Evolutionary conservation across 495 filamentous ascomycete species (phyloP).

Genomic region (Hypoxylon subgilvum): DNA sequence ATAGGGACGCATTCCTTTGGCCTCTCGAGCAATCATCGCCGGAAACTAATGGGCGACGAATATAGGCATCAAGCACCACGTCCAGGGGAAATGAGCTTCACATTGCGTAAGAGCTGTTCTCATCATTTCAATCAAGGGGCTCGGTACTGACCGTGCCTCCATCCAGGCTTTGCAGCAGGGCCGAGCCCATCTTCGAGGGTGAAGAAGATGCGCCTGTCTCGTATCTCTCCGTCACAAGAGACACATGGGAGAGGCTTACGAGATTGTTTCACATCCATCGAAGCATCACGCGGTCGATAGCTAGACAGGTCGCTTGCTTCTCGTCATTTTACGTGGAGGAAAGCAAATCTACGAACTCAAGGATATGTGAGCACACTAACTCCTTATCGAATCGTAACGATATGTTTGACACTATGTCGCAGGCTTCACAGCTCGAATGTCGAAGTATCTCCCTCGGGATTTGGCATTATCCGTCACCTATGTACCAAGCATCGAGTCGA

Average conservation of each 20-base stretch:
- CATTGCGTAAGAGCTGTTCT: conserved; percentile 8
- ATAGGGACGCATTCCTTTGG: not conserved
- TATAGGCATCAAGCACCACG: not conserved
- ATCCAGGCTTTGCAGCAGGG: conserved; percentile 20
- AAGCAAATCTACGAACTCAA: not conserved
- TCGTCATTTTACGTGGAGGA: conserved; percentile 7
- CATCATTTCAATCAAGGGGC: not conserved
- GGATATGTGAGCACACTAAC: conserved; percentile 13
- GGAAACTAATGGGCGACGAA: not conserved
- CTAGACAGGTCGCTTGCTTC: conserved; percentile 11
- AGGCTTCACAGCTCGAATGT: conserved; percentile 26
- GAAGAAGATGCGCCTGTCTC: conserved; percentile 17
- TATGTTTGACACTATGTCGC: not conserved
- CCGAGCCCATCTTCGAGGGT: conserved; percentile 15
- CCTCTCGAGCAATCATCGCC: not conserved
- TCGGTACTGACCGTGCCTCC: not conserved
- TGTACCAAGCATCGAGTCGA: conserved; percentile 16
- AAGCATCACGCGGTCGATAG: conserved; percentile 17
- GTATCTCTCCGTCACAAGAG: conserved; percentile 15
- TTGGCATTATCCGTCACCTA: conserved; percentile 26
- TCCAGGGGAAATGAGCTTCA: not conserved
- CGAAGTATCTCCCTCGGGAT: conserved; percentile 6
- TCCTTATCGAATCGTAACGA: not conserved
- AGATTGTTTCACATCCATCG: conserved; percentile 19
- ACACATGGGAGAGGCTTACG: conserved; percentile 23